These are phyloP conservation scores for Colletotrichum noveboracense DNA, from an alignment of 2,329 filamentous ascomycete species.

Conservation along the genomic window DNA sequence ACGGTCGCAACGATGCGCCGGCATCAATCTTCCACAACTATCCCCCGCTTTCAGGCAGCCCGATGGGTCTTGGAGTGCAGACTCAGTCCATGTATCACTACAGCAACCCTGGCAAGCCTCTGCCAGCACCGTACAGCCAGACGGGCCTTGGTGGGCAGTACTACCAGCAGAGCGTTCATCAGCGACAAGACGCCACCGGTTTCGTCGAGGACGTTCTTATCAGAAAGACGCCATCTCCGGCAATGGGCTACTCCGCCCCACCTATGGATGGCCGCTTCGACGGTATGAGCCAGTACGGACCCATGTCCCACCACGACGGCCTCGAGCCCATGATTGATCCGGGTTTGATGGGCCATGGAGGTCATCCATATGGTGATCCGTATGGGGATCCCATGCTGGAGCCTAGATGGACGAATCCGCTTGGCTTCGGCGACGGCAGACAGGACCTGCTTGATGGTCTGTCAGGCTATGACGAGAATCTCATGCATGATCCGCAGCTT, in stretches of 20 bases:
- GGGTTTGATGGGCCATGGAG: conserved; percentile 19
- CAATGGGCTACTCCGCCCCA: conserved; percentile 22
- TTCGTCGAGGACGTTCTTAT: conserved; percentile 35
- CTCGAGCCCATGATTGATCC: conserved; percentile 24
- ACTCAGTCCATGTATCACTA: conserved; percentile 22
- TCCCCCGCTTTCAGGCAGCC: conserved; percentile 9
- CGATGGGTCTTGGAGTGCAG: conserved; percentile 19
- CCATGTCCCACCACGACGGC: conserved; percentile 19
- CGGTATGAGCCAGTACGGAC: conserved; percentile 20
- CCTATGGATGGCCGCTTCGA: conserved; percentile 17
- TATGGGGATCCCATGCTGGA: conserved; percentile 18
- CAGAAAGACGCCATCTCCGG: conserved; percentile 38
- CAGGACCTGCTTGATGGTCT: conserved; percentile 22
- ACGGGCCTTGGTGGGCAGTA: conserved; percentile 34
- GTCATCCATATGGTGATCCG: conserved; percentile 12
- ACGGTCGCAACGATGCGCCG: conserved; percentile 32
- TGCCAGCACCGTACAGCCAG: conserved; percentile 41
- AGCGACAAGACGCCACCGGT: conserved; percentile 27
- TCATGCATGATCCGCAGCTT: conserved; percentile 25
- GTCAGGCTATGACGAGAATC: conserved; percentile 23
- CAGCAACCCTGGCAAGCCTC: conserved; percentile 31
- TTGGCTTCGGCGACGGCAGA: conserved; percentile 8
- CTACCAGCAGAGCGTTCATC: conserved; percentile 39
- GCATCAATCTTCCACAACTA: conserved; percentile 23
- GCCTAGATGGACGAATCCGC: conserved; percentile 16